phyloP scores from a whole-genome alignment of 257 asterid genomes.

The Leptodermis oblonga region DNA sequence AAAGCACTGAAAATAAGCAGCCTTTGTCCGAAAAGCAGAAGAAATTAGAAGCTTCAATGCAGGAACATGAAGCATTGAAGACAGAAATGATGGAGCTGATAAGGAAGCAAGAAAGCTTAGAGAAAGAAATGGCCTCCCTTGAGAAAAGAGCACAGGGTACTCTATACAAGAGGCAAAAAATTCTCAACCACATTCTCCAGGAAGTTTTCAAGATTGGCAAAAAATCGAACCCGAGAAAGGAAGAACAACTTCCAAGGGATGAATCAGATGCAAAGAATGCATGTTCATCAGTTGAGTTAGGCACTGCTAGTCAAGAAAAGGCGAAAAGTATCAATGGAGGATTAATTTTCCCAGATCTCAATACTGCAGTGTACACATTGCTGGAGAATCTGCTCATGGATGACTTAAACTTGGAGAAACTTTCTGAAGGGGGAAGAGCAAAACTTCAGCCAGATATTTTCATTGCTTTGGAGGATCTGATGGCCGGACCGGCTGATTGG shows the following conservation, averaged over 20 bases:
- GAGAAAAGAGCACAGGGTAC: slow-evolving; percentile 12
- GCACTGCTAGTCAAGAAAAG: neutral
- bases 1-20: slow-evolving; percentile 4
- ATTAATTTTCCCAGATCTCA: neutral
- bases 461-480: slow-evolving; percentile 15
- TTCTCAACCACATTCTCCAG: slow-evolving; percentile 12
- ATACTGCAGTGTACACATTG: neutral
- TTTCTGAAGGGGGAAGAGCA: neutral
- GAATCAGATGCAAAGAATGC: neutral
- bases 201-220: slow-evolving; percentile 9
- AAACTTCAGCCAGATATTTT: neutral
- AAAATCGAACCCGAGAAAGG: neutral
- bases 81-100: slow-evolving; percentile 25
- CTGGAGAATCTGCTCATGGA: slow-evolving; percentile 21
- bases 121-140: slow-evolving; percentile 22
- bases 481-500: slow-evolving; percentile 22
- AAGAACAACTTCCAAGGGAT: neutral
- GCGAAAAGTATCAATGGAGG: neutral
- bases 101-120: slow-evolving; percentile 21
- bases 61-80: slow-evolving; percentile 22
- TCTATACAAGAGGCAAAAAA: slow-evolving; percentile 14
- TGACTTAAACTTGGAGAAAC: neutral
- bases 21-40: slow-evolving; percentile 16
- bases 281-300: neutral
- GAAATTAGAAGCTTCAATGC: slow-evolving; percentile 23